Conservation (phyloP, 1,284 basidiomycete species). For the Xanthoconium separans region DNA sequence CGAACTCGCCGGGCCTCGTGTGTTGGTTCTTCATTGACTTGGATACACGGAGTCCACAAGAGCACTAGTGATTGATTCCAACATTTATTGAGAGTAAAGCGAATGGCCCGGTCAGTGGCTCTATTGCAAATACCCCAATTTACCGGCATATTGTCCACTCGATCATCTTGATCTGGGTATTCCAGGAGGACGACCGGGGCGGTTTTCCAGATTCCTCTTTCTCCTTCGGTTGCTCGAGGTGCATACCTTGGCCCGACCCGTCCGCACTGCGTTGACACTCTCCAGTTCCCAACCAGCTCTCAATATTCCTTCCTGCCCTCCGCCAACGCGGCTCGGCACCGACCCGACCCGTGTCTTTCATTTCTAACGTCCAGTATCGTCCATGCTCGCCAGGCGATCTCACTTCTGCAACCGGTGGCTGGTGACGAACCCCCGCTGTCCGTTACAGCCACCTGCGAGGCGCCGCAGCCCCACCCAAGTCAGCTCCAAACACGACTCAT, state of each 20-base stretch:
- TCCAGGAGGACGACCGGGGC: conserved; percentile 45
- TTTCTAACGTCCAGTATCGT: conserved; percentile 61
- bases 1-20: too few relatives aligned
- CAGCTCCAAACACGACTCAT: too few relatives aligned
- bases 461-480: not conserved
- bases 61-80: too few relatives aligned
- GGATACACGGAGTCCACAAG: too few relatives aligned
- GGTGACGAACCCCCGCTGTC: too few relatives aligned
- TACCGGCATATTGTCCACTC: conserved; percentile 61
- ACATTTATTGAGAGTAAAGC: too few relatives aligned
- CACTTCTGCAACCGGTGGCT: too few relatives aligned
- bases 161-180: conserved; percentile 66
- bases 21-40: too few relatives aligned
- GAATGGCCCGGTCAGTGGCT: not conserved
- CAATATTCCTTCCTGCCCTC: conserved; percentile 53
- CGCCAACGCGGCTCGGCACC: conserved; percentile 68
- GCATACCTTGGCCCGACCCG: conserved; percentile 6
- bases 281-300: conserved; percentile 58
- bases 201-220: conserved; percentile 57
- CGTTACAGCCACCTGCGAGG: not conserved
- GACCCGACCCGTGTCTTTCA: conserved; percentile 37
- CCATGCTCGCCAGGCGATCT: conserved; percentile 86
- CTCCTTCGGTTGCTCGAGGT: conserved; percentile 70
- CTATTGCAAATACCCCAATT: conserved; percentile 47
- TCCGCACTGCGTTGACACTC: too few relatives aligned